phyloP scores from a whole-genome alignment of 306 rosid species.

The Malus orientalis region DNA sequence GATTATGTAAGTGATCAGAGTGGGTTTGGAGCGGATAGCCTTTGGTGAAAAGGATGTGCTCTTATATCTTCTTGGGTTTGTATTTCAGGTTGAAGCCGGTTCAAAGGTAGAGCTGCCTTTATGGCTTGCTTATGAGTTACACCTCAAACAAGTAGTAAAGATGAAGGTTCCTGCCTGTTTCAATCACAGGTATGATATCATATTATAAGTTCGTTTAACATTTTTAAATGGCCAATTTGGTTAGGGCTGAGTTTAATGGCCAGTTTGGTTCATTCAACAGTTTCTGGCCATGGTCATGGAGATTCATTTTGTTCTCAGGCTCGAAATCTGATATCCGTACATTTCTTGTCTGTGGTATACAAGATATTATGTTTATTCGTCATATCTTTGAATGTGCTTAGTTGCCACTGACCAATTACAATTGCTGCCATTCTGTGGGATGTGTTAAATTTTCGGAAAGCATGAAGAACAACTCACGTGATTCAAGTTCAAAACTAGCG shows the following conservation, averaged over 20 bases:
- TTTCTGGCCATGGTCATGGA: background rate
- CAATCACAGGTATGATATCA: conserved; percentile 58
- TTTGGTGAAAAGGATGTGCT: conserved; percentile 2
- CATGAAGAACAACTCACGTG: background rate
- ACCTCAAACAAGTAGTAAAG: conserved; percentile 60
- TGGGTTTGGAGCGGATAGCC: background rate
- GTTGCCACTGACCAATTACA: background rate
- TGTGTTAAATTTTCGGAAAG: background rate
- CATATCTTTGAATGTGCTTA: background rate
- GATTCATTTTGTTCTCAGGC: background rate
- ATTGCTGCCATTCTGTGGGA: background rate
- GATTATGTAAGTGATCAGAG: conserved; percentile 49
- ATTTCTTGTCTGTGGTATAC: background rate
- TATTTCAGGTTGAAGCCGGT: conserved; percentile 75
- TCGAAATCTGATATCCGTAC: background rate
- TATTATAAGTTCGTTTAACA: background rate
- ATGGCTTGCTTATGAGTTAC: conserved; percentile 90
- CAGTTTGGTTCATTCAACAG: background rate
- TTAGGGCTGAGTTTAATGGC: background rate
- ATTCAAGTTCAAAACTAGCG: background rate
- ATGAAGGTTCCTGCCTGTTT: conserved; percentile 67
- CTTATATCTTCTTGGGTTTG: conserved; percentile 24
- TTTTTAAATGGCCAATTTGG: conserved; percentile 1
- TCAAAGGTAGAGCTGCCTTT: conserved; percentile 89
- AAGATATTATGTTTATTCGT: background rate